phyloP scores from a whole-genome alignment of 1,284 basidiomycete genomes.

The Dichomitus squalens region DNA sequence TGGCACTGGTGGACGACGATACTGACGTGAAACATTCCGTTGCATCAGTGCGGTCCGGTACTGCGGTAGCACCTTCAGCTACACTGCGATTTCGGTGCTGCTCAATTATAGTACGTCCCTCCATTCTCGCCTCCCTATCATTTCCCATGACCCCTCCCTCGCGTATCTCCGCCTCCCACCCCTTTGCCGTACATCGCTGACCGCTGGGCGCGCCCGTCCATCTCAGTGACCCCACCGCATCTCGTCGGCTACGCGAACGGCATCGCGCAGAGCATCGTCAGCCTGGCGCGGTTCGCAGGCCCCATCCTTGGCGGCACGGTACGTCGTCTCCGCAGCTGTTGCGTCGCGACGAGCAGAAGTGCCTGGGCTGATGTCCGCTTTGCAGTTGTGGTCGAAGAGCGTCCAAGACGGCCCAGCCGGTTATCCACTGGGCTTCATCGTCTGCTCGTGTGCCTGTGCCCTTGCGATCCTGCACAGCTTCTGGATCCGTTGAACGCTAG shows the following conservation, averaged over 20 bases:
- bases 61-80: slow-evolving; percentile 76
- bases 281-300: slow-evolving; percentile 76
- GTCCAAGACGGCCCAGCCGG: slow-evolving; percentile 68
- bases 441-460: slow-evolving; percentile 61
- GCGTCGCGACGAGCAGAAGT: background rate
- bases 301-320: slow-evolving; percentile 80
- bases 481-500: slow-evolving; percentile 59
- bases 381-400: slow-evolving; percentile 75
- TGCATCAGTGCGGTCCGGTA: slow-evolving; percentile 65
- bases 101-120: slow-evolving; percentile 73
- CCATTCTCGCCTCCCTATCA: background rate
- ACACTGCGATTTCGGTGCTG: slow-evolving; percentile 78
- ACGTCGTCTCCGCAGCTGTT: slow-evolving; percentile 33
- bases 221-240: slow-evolving; percentile 75
- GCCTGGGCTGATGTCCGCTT: background rate
- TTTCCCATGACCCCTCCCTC: background rate
- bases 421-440: slow-evolving; percentile 74
- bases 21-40: background rate
- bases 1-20: background rate
- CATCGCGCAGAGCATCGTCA: slow-evolving; percentile 82
- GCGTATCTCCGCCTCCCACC: too few relatives aligned
- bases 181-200: background rate
- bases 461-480: slow-evolving; percentile 71
- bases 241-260: slow-evolving; percentile 80
- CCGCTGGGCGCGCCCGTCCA: background rate